Evolutionary conservation across 1,139 yeast species (phyloP).

Genomic region (Sugiyamaella castrensis): DNA sequence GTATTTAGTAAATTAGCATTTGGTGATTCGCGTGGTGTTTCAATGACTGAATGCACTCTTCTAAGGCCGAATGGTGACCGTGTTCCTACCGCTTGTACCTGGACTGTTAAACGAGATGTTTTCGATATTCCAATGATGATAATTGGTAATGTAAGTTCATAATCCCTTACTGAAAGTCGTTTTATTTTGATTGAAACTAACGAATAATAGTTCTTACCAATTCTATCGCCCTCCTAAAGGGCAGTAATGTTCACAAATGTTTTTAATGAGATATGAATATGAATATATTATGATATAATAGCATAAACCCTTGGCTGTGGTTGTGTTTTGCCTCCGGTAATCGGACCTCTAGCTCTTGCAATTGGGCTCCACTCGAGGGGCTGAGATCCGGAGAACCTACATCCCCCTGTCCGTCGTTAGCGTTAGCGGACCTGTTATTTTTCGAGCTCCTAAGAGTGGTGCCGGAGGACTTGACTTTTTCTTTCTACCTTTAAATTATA

Average conservation of each 20-base stretch:
- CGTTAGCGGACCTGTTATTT: too few relatives aligned
- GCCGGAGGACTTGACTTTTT: not conserved
- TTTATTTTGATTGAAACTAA: not conserved
- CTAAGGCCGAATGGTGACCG: slow-evolving; percentile 51
- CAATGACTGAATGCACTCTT: slow-evolving; percentile 81
- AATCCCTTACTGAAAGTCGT: not conserved
- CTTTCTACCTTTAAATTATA: not conserved
- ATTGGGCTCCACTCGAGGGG: too few relatives aligned
- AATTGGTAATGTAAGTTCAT: slow-evolving; percentile 55
- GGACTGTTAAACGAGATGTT: slow-evolving; percentile 87
- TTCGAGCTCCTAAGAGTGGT: too few relatives aligned
- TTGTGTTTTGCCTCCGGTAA: too few relatives aligned
- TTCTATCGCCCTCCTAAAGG: not conserved
- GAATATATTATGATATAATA: too few relatives aligned
- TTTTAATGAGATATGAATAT: not conserved
- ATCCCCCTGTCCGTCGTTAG: too few relatives aligned
- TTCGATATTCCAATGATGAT: slow-evolving; percentile 98
- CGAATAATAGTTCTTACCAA: not conserved
- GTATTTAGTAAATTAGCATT: slow-evolving; percentile 82
- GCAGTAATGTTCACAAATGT: too few relatives aligned
- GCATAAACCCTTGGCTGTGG: too few relatives aligned
- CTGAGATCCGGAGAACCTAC: too few relatives aligned
- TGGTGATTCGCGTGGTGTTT: slow-evolving; percentile 83
- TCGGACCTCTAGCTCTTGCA: too few relatives aligned
- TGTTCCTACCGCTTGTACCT: slow-evolving; percentile 74